Conservation (phyloP, 2,329 filamentous ascomycete genomes). For the Penicillium capsulatum region DNA sequence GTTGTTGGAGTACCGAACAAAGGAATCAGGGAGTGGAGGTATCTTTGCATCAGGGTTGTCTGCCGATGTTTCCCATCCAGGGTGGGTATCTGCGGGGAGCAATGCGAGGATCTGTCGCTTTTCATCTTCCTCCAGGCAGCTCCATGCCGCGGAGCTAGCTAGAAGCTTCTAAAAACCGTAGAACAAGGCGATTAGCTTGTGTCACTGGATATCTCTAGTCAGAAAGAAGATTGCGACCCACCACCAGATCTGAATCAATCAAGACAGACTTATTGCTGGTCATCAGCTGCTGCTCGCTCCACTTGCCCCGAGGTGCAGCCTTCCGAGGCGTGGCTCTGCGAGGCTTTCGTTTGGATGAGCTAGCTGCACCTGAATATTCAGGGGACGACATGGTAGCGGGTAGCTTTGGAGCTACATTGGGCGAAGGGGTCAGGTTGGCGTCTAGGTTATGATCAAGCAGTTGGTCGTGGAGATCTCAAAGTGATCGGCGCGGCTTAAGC, state of each 20-base stretch:
- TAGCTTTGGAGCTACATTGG: conserved; percentile 26
- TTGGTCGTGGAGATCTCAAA: not conserved
- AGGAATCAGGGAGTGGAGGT: conserved; percentile 37
- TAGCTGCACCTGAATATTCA: conserved; percentile 14
- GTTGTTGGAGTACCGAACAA: conserved; percentile 44
- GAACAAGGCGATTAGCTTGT: not conserved
- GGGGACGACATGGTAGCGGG: conserved; percentile 27
- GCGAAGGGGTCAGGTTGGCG: conserved; percentile 14
- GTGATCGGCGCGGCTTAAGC: conserved; percentile 19
- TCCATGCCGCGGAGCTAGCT: conserved; percentile 40
- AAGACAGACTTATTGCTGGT: conserved; percentile 38
- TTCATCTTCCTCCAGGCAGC: conserved; percentile 39
- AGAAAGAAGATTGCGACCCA: conserved; percentile 20
- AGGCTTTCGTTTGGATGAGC: conserved; percentile 31
- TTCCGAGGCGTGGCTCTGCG: conserved; percentile 31
- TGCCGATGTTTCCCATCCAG: conserved; percentile 24
- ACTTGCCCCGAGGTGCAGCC: conserved; percentile 33
- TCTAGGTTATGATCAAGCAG: conserved; percentile 21
- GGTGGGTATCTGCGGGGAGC: conserved; percentile 43
- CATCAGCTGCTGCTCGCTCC: conserved; percentile 38
- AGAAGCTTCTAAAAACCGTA: conserved; percentile 44
- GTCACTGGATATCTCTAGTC: too few species aligned
- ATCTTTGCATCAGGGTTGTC: conserved; percentile 33
- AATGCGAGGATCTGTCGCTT: conserved; percentile 39
- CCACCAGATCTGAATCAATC: conserved; percentile 37